phyloP scores from a whole-genome alignment of 2,329 filamentous ascomycete species.

The Scolecobasidium constrictum region DNA sequence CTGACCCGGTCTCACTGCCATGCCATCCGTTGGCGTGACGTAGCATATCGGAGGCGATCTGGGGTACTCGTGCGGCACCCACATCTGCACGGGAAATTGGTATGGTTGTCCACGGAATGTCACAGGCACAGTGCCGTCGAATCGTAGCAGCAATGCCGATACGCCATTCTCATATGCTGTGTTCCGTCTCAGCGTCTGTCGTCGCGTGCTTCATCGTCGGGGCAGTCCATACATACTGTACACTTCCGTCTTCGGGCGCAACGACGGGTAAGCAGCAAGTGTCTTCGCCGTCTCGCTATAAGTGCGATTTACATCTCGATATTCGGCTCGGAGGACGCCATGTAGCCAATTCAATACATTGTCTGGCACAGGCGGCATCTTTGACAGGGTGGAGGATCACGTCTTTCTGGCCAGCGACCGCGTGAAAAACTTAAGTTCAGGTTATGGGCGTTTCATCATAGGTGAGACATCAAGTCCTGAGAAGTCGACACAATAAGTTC shows the following conservation, averaged over 20 bases:
- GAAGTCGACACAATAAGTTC: too few species aligned
- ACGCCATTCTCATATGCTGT: slow-evolving; percentile 79
- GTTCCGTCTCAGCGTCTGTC: slow-evolving; percentile 12
- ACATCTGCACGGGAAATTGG: slow-evolving; percentile 82
- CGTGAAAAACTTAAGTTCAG: too few species aligned
- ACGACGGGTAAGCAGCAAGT: slow-evolving; percentile 66
- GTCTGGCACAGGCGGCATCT: slow-evolving; percentile 63
- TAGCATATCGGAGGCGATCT: slow-evolving; percentile 77
- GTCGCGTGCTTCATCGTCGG: not conserved
- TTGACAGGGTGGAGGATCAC: too few species aligned
- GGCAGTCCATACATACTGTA: slow-evolving; percentile 56
- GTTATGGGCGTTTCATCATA: too few species aligned
- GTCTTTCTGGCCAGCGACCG: too few species aligned
- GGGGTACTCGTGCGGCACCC: slow-evolving; percentile 87
- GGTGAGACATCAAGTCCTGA: too few species aligned
- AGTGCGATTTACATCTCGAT: slow-evolving; percentile 81
- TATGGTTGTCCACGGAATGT: slow-evolving; percentile 81
- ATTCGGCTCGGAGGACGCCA: slow-evolving; percentile 74
- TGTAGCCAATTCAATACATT: slow-evolving; percentile 93
- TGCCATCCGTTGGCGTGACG: slow-evolving; percentile 76
- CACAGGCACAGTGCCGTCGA: slow-evolving; percentile 84
- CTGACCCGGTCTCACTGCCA: slow-evolving; percentile 84
- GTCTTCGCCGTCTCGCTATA: slow-evolving; percentile 84
- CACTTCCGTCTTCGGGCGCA: slow-evolving; percentile 82
- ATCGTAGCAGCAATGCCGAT: slow-evolving; percentile 74